These are phyloP conservation scores for Phoma sp. DNA, from an alignment of 2,329 filamentous ascomycete genomes.

Conservation along the genomic window DNA sequence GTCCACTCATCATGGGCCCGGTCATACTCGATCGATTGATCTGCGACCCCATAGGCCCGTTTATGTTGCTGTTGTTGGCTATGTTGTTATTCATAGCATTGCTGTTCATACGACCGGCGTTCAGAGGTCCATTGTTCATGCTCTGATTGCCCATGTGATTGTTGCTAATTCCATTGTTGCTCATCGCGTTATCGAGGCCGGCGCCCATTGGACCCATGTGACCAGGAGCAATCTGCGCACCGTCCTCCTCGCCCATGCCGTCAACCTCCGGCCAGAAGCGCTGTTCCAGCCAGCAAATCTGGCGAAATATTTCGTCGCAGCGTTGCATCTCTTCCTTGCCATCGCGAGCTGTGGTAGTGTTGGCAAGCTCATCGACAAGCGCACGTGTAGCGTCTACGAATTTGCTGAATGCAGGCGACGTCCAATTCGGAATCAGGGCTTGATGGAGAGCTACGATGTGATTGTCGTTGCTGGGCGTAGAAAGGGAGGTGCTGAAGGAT, in stretches of 20 bases:
- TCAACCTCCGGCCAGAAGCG: conserved; percentile 60
- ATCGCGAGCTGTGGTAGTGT: conserved; percentile 55
- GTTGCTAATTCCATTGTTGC: conserved; percentile 25
- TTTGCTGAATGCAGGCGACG: conserved; percentile 57
- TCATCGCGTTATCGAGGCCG: conserved; percentile 31
- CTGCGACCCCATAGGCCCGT: conserved; percentile 8
- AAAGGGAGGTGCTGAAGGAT: conserved; percentile 51
- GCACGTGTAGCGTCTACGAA: conserved; percentile 58
- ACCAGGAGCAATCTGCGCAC: conserved; percentile 28
- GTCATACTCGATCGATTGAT: conserved; percentile 5
- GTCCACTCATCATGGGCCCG: conserved; percentile 4
- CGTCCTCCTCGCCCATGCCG: conserved; percentile 57
- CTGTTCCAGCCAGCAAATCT: conserved; percentile 58
- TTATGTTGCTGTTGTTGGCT: conserved; percentile 20
- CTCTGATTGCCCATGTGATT: conserved; percentile 5
- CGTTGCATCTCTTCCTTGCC: conserved; percentile 57
- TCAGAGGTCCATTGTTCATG: conserved; percentile 23
- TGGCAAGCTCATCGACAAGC: conserved; percentile 59
- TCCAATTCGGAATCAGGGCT: conserved; percentile 61
- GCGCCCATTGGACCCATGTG: conserved; percentile 27
- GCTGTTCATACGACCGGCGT: conserved; percentile 20
- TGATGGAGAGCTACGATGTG: conserved; percentile 59
- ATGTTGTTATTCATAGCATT: conserved; percentile 22
- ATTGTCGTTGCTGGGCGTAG: conserved; percentile 48
- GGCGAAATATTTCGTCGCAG: conserved; percentile 57